phyloP scores from a whole-genome alignment of 176 grass and related monocot genomes.

The Panicum miliaceum region DNA sequence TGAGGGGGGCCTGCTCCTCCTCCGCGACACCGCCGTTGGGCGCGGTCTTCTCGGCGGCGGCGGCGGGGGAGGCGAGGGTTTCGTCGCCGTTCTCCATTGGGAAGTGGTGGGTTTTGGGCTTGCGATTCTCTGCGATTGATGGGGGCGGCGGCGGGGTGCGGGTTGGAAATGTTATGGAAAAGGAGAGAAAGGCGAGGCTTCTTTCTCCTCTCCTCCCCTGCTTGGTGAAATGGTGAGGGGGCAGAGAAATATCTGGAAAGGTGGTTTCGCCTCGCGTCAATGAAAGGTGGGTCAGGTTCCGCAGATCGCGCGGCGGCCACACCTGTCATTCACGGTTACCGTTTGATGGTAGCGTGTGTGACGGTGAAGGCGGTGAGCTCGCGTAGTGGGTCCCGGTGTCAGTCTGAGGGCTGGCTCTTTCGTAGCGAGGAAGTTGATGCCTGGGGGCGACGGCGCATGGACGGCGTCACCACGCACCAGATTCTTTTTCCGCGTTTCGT shows the following conservation, averaged over 20 bases:
- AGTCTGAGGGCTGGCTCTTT: not conserved
- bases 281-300: not conserved
- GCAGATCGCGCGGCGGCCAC: not conserved
- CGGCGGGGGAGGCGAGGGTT: conserved; percentile 40
- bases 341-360: not conserved
- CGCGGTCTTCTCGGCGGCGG: conserved; percentile 3
- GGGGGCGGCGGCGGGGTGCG: not conserved
- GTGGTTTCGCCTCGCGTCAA: not conserved
- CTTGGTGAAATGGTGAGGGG: not conserved
- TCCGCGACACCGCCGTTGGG: conserved; percentile 26
- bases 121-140: conserved; percentile 30
- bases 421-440: conserved; percentile 40
- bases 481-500: not conserved
- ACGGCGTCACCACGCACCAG: not conserved
- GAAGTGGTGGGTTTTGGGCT: conserved; percentile 42
- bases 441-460: not conserved
- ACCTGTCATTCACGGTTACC: conserved; percentile 15
- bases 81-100: conserved; percentile 62
- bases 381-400: not conserved
- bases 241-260: conserved; percentile 20
- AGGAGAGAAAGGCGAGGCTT: not conserved
- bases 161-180: not conserved
- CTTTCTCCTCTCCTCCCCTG: conserved; percentile 17
- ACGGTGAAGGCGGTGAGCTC: not conserved
- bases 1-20: conserved; percentile 27